Evolutionary conservation across 2,329 filamentous ascomycete species (phyloP), one percentile per base, ranked within the genome.

Genomic region (Cercospora sesami): DNA sequence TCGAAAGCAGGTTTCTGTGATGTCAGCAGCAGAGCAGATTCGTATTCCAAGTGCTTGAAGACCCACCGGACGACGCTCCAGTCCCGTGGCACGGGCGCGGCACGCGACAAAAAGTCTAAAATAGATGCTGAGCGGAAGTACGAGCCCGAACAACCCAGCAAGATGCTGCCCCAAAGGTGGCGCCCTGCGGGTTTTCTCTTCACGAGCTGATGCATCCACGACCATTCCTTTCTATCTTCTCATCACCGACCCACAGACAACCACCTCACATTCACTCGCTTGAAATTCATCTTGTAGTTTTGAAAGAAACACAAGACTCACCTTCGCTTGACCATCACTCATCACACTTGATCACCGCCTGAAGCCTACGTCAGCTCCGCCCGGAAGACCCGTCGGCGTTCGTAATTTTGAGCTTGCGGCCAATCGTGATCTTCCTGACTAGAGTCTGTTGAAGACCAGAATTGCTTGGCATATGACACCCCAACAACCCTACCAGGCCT

Each of bases 381-480:
- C 45, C 48, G 48, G 18, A 28, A 16, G 23, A n/a, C 53, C 23
- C 28, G 53, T n/a, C 28, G n/a, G 26, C 28, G 21, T 57, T 18
- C 53, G 53, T 57, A 30, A 31, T 28, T 18, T 31, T 5, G 21
- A 28, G 23, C 53, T 18, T 28, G 53, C 30, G 53, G 28, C 53
- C 53, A 58, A 58, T 58, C 53, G 53, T 58, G 53, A 14, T 51
- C 18, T 23, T 51, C 45, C 45, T 23, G 45, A 23, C 45, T 14
- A 51, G 53, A 58, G 23, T 58, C 23, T 58, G 23, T 14, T 30
- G 26, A n/a, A 30, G 26, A 18, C 53, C 30, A 30, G 26, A 58
- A 31, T 28, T 33, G 9, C 53, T 64, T 58, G 63, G 63, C 63
- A 31, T 60, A 66, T 68, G 67, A 66, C 59, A 42, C 48, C 67